Conservation (phyloP, 805 yeast genomes). For the Candida pini region DNA sequence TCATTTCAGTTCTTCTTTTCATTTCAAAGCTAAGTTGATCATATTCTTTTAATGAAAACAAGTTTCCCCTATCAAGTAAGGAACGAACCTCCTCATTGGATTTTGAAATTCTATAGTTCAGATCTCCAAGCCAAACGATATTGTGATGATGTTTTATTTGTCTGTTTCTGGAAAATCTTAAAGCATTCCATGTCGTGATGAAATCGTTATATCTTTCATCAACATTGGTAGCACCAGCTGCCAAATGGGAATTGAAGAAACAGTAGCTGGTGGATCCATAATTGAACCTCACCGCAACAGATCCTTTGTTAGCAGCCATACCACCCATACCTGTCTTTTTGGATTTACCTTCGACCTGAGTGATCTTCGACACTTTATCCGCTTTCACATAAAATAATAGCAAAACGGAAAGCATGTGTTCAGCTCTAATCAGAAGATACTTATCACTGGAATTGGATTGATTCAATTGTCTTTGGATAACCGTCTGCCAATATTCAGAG, state of each 20-base stretch:
- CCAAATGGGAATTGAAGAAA: conserved; percentile 84
- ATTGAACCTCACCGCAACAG: conserved; percentile 84
- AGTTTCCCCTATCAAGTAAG: conserved; percentile 41
- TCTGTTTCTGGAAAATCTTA: conserved; percentile 72
- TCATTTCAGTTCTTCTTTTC: conserved; percentile 65
- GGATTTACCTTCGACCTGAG: conserved; percentile 88
- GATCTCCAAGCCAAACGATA: conserved; percentile 91
- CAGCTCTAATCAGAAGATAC: conserved; percentile 65
- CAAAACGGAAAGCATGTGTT: conserved; percentile 66
- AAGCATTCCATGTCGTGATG: conserved; percentile 65
- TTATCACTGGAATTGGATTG: conserved; percentile 25
- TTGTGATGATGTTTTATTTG: conserved; percentile 78
- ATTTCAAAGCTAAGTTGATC: conserved; percentile 82
- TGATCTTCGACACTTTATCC: conserved; percentile 43
- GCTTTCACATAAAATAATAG: conserved; percentile 58
- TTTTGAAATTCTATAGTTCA: conserved; percentile 74
- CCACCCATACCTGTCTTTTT: conserved; percentile 97
- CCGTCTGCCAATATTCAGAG: conserved; percentile 72
- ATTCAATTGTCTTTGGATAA: conserved; percentile 60
- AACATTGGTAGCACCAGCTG: conserved; percentile 82
- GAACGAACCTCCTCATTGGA: conserved; percentile 70
- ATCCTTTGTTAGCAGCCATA: conserved; percentile 95
- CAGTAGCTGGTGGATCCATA: conserved; percentile 78
- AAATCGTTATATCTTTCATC: conserved; percentile 87
- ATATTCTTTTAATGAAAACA: conserved; percentile 46